These are phyloP conservation scores for Maudiozyma humilis DNA, from an alignment of 1,139 yeast genomes.

Conservation along the genomic window DNA sequence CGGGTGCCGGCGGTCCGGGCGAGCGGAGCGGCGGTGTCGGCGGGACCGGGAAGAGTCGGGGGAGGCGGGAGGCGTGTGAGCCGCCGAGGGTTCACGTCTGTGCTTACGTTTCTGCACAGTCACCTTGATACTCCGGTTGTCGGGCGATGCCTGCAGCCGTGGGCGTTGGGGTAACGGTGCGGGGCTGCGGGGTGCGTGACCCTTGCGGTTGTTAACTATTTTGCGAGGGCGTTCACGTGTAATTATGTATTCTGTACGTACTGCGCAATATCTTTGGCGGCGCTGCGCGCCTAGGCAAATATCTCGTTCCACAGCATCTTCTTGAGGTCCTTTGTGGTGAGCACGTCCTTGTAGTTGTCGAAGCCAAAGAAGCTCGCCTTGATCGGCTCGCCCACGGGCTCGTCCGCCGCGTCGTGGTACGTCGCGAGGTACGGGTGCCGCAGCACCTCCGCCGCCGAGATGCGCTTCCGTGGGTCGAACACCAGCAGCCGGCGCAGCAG, in stretches of 20 bases:
- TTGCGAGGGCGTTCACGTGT: not conserved
- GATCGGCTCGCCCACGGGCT: constrained; percentile 67
- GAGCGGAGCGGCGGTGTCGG: too few relatives aligned
- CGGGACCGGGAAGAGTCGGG: too few relatives aligned
- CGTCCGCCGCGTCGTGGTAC: constrained; percentile 80
- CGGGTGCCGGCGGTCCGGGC: too few relatives aligned
- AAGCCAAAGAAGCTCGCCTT: constrained; percentile 76
- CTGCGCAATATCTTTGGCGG: not conserved
- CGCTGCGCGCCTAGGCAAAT: constrained; percentile 12
- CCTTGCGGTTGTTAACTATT: not conserved
- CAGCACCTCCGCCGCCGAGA: constrained; percentile 73
- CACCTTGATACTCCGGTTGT: not conserved
- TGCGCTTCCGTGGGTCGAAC: constrained; percentile 72
- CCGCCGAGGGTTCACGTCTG: too few relatives aligned
- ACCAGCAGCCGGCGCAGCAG: constrained; percentile 63
- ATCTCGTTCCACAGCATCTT: constrained; percentile 55
- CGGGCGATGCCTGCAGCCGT: too few relatives aligned
- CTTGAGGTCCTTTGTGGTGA: constrained; percentile 64
- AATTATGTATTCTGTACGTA: not conserved
- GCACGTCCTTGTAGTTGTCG: constrained; percentile 64
- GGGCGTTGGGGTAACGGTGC: not conserved
- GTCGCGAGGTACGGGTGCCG: constrained; percentile 70
- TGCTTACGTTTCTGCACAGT: too few relatives aligned
- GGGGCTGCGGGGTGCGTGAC: not conserved
- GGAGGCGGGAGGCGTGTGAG: too few relatives aligned